Evolutionary conservation across 2,329 filamentous ascomycete species (phyloP), one percentile per base, ranked within the genome.

Genomic region (Penicillium sclerotiorum): DNA sequence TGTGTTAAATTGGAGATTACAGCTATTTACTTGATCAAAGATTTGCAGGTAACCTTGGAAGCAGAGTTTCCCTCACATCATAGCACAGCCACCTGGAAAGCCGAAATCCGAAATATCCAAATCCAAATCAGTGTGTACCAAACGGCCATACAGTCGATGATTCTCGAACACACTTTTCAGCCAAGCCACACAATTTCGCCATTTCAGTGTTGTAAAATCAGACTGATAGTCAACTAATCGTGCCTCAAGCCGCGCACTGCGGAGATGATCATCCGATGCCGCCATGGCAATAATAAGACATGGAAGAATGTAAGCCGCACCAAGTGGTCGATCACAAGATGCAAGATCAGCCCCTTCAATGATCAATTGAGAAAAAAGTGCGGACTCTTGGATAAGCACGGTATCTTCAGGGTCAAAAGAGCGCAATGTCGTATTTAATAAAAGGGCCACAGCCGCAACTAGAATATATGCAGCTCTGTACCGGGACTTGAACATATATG

Each of bases 221-320:
- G 52, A 45, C 30, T 61, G 55, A 38, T 64, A 64, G 4, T 56
- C 53, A 4, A 30, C 23, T 30, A 63, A 13, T 13, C 58, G 45
- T 6, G 28, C 25, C 17, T 59, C 46, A 17, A 63, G 44, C 1
- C 43, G 48, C 4, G 33, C 33, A 25, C 4, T 41, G 17, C 8
- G 33, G n/a, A n/a, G 15, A 40, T n/a, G n/a, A n/a, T 64, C 52
- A n/a, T 54, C 47, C 2, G 53, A 45, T 6, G 48, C 47, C 6
- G 55, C 45, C 54, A 61, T 58, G 4, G 58, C 52, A 28, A 58
- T 49, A 4, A 56, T 47, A 2, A 64, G 50, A 38, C 53, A 60
- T 5, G 56, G 30, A 2, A 55, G 52, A 33, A 58, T 49, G 18
- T 61, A 61, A 9, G 54, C 50, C 8, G 59, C 54, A 3, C 60